These are phyloP conservation scores for Chenopodium album DNA, from an alignment of 148 eudicot genomes.

Conservation along the genomic window DNA sequence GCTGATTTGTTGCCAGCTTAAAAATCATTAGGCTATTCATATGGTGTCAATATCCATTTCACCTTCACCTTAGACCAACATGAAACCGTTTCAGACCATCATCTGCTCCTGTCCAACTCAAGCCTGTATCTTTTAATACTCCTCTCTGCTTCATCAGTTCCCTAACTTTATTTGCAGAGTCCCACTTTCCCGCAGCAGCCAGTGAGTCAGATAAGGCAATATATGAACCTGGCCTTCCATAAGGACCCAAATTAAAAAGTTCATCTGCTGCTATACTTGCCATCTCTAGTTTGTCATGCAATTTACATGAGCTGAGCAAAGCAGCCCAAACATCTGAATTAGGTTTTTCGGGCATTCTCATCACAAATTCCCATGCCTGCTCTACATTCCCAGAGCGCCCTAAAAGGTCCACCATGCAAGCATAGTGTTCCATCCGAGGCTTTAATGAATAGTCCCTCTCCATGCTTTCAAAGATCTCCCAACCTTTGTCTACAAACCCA, in stretches of 20 bases:
- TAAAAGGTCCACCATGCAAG: slow-evolving; percentile 89
- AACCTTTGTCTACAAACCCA: slow-evolving; percentile 67
- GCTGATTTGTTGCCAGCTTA: neutral
- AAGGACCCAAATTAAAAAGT: slow-evolving; percentile 50
- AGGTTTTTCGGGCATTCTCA: slow-evolving; percentile 73
- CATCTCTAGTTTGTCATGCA: slow-evolving; percentile 78
- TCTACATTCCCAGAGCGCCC: slow-evolving; percentile 73
- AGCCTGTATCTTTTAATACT: slow-evolving; percentile 66
- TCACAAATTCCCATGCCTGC: slow-evolving; percentile 63
- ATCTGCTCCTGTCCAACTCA: slow-evolving; percentile 74
- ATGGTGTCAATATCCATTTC: neutral
- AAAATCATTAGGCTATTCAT: neutral
- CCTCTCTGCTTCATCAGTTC: slow-evolving; percentile 78
- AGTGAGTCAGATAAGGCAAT: slow-evolving; percentile 72
- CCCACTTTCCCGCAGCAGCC: slow-evolving; percentile 89
- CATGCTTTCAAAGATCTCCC: slow-evolving; percentile 69
- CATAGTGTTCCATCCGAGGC: slow-evolving; percentile 91
- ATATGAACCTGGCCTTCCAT: slow-evolving; percentile 77
- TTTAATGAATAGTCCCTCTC: slow-evolving; percentile 60
- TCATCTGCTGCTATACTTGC: slow-evolving; percentile 69
- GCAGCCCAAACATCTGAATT: slow-evolving; percentile 94
- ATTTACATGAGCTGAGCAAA: slow-evolving; percentile 66
- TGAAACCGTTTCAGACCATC: slow-evolving; percentile 20
- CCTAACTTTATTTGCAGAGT: slow-evolving; percentile 67
- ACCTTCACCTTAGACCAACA: neutral